Evolutionary conservation across 352 stramenopile species (phyloP).

Genomic region (Bremia lactucae): DNA sequence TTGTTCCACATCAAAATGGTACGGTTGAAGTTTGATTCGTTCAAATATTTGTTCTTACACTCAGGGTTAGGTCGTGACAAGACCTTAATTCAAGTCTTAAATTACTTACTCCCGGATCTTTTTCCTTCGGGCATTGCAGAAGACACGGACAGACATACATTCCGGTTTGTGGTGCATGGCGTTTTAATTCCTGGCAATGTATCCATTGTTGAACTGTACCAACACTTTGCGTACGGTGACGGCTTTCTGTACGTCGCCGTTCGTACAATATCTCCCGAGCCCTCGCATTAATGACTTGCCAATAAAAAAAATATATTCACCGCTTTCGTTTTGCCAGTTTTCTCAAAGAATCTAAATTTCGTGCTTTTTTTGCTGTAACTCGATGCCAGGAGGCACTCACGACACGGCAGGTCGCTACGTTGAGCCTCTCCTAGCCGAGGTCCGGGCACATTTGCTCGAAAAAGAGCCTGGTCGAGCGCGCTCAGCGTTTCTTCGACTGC

Average conservation of each 20-base stretch:
- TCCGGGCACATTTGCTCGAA: conserved; percentile 32
- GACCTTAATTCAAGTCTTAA: conserved; percentile 37
- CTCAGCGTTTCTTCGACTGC: conserved; percentile 43
- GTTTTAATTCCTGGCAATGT: conserved; percentile 35
- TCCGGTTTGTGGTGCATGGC: conserved; percentile 47
- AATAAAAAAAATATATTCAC: neutral
- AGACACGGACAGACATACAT: conserved; percentile 1
- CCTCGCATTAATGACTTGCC: neutral
- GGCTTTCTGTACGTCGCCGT: conserved; percentile 65
- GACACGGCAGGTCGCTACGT: conserved; percentile 7
- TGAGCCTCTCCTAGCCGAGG: conserved; percentile 20
- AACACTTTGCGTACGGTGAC: conserved; percentile 57
- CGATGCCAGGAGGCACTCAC: conserved; percentile 4
- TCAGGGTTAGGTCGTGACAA: conserved; percentile 26
- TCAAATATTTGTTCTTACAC: no score
- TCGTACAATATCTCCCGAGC: conserved; percentile 5
- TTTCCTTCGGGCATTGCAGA: conserved; percentile 17
- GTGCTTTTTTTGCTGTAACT: no score
- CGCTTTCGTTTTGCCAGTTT: neutral
- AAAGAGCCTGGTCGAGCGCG: conserved; percentile 48
- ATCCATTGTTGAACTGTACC: conserved; percentile 52
- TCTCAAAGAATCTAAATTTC: conserved; percentile 1
- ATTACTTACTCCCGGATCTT: conserved; percentile 51
- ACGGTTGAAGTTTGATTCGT: neutral
- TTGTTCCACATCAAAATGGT: conserved; percentile 39